phyloP scores from a whole-genome alignment of 371 early-diverging fungal species.

The Apophysomyces elegans region DNA sequence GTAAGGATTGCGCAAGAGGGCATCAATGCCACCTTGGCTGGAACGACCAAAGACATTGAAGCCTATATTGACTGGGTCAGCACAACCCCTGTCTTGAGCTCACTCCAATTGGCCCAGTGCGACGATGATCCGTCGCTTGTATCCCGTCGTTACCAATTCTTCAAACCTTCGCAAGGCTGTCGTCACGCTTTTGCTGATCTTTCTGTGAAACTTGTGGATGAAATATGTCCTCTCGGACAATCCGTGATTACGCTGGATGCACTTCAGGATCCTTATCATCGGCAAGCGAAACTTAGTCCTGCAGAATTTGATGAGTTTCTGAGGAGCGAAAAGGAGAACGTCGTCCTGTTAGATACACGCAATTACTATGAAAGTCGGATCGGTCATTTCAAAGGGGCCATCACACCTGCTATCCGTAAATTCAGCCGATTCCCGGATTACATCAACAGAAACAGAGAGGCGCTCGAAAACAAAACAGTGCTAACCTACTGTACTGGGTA shows the following conservation, averaged over 20 bases:
- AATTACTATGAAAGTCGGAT: constrained; percentile 75
- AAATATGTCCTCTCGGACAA: constrained; percentile 70
- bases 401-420: constrained; percentile 68
- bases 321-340: constrained; percentile 35
- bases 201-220: constrained; percentile 68
- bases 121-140: constrained; percentile 2
- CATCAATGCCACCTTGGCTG: constrained; percentile 71
- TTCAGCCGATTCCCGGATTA: constrained; percentile 70
- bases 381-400: constrained; percentile 66
- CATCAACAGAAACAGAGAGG: constrained; percentile 55
- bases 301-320: constrained; percentile 49
- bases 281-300: constrained; percentile 47
- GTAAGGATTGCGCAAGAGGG: constrained; percentile 68
- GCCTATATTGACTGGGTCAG: constrained; percentile 55
- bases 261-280: constrained; percentile 25
- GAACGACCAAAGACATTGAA: constrained; percentile 41
- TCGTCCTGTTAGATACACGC: constrained; percentile 65
- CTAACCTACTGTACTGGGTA: constrained; percentile 78
- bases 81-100: constrained; percentile 16
- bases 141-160: constrained; percentile 47
- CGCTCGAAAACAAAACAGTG: constrained; percentile 56
- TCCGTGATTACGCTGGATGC: constrained; percentile 23
- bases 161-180: constrained; percentile 75
- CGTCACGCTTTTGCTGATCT: constrained; percentile 65
- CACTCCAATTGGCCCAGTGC: constrained; percentile 5